These are phyloP conservation scores for Apophysomyces sp. DNA, from an alignment of 371 early-diverging fungal genomes.

Conservation along the genomic window DNA sequence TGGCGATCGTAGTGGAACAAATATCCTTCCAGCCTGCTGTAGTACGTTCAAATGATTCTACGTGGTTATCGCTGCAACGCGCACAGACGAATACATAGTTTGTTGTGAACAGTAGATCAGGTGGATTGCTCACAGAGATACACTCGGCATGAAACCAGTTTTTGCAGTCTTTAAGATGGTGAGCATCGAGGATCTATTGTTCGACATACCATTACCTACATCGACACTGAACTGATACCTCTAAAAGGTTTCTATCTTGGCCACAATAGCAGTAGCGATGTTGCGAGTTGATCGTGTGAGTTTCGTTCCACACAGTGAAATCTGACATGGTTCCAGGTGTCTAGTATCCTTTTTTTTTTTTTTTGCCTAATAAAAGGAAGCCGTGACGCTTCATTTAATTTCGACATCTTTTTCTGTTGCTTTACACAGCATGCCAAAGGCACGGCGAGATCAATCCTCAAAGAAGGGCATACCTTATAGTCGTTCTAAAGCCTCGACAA, in stretches of 20 bases:
- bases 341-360: too few species aligned
- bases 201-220: conserved; percentile 29
- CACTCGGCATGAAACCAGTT: conserved; percentile 75
- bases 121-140: conserved; percentile 46
- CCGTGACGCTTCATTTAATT: too few species aligned
- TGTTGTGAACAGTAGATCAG: conserved; percentile 60
- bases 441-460: not conserved
- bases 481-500: not conserved
- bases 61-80: conserved; percentile 32
- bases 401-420: too few species aligned
- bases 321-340: conserved; percentile 9
- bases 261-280: conserved; percentile 71
- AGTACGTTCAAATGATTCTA: conserved; percentile 60
- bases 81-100: conserved; percentile 64
- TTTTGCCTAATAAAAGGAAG: too few species aligned
- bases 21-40: conserved; percentile 76
- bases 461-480: not conserved
- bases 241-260: conserved; percentile 58
- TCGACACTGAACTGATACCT: conserved; percentile 60
- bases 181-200: not conserved
- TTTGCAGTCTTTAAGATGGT: conserved; percentile 41
- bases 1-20: conserved; percentile 65
- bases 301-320: conserved; percentile 50
- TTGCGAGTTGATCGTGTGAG: conserved; percentile 62
- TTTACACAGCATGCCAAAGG: not conserved